Evolutionary conservation across 441 rosid species (phyloP).

Genomic region (Gossypium lobatum): DNA sequence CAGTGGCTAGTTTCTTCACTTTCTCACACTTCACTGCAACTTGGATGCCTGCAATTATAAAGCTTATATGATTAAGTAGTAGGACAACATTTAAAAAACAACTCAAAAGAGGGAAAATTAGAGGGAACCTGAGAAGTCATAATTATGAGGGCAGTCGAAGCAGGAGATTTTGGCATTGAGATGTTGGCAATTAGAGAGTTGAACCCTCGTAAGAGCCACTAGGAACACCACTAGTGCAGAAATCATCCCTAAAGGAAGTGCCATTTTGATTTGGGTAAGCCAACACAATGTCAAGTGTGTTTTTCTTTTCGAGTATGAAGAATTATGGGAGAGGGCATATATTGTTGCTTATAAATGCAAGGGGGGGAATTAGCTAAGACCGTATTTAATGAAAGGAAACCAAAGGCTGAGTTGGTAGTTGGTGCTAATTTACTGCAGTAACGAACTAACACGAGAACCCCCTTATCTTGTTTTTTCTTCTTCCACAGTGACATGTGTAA

Average conservation of each 20-base stretch:
- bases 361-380: conserved; percentile 6
- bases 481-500: too few relatives aligned
- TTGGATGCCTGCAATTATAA: conserved; percentile 38
- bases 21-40: conserved; percentile 58
- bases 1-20: conserved; percentile 34
- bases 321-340: not conserved
- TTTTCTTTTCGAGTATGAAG: not conserved
- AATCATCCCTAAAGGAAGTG: conserved; percentile 10
- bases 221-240: conserved; percentile 32
- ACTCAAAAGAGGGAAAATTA: not conserved
- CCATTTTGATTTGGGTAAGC: conserved; percentile 34
- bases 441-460: not conserved
- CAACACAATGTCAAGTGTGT: too few relatives aligned
- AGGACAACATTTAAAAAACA: not conserved
- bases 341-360: conserved; percentile 22
- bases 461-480: not conserved
- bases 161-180: conserved; percentile 61
- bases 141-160: conserved; percentile 40
- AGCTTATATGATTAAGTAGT: too few relatives aligned
- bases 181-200: conserved; percentile 31
- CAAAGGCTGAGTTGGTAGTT: conserved; percentile 31
- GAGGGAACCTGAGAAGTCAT: conserved; percentile 54
- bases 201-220: conserved; percentile 29
- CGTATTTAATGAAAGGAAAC: conserved; percentile 35
- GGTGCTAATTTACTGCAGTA: conserved; percentile 22